Conservation (phyloP, 192 early-diverging fungal species). For the Phycomyces blakesleeanus region DNA sequence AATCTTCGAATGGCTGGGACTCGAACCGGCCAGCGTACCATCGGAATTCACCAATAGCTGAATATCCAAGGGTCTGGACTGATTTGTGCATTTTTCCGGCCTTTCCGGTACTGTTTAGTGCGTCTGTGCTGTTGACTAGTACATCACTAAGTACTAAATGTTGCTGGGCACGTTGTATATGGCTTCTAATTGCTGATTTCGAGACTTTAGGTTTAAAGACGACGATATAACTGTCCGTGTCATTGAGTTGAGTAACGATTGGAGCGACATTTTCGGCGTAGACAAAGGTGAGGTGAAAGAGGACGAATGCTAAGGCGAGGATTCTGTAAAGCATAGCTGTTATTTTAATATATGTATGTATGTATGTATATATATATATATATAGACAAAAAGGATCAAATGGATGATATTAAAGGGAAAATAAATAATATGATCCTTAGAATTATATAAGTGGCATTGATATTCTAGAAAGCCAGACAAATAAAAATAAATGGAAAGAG, state of each 20-base stretch:
- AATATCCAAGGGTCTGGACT: conserved; percentile 2
- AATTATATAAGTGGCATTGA: background rate
- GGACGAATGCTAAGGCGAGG: background rate
- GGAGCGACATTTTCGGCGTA: conserved; percentile 8
- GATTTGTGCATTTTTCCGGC: conserved; percentile 4
- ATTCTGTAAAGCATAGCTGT: conserved; percentile 2
- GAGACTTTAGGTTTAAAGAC: conserved; percentile 25
- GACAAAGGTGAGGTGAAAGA: conserved; percentile 1
- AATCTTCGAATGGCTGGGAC: conserved; percentile 12
- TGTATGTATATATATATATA: no score
- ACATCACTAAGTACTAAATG: background rate
- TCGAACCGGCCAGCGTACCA: conserved; percentile 33
- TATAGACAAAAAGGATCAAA: no score
- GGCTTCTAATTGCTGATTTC: conserved; percentile 6
- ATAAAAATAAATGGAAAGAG: background rate
- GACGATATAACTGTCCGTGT: conserved; percentile 25
- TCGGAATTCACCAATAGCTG: conserved; percentile 28
- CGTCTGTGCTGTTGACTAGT: background rate
- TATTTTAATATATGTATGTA: no score
- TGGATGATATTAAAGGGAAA: background rate
- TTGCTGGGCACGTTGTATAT: conserved; percentile 18
- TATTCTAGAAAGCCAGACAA: background rate
- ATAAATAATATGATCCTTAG: background rate
- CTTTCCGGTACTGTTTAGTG: background rate
- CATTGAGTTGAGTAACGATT: conserved; percentile 3